Percentiles rank a stretch among this genome's conserved stretches.
Evolutionary conservation across 2,329 filamentous ascomycete genomes (phyloP).

Genomic region (Colletotrichum kahawae): DNA sequence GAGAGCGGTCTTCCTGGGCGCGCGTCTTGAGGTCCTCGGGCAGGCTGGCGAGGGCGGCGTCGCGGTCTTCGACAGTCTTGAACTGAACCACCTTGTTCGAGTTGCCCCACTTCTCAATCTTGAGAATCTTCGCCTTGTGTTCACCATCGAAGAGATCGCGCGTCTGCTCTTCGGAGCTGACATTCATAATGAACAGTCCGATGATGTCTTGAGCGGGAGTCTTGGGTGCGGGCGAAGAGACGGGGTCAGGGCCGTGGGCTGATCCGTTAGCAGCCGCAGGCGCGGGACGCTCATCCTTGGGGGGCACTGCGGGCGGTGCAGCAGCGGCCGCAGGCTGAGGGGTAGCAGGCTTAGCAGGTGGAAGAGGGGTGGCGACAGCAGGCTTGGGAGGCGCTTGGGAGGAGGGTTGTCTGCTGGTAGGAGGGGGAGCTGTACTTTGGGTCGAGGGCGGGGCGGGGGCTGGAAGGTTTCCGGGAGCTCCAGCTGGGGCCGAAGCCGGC

Average conservation of each 20-base stretch:
- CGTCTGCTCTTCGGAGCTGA: conserved; percentile 82
- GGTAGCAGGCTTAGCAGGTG: conserved; percentile 46
- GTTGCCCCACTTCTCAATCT: conserved; percentile 78
- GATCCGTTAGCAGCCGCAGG: conserved; percentile 57
- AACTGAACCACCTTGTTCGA: conserved; percentile 89
- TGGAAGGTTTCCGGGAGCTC: conserved; percentile 36
- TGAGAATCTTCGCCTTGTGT: conserved; percentile 80
- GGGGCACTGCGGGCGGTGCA: conserved; percentile 52
- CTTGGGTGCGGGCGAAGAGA: conserved; percentile 65
- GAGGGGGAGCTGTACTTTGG: conserved; percentile 37
- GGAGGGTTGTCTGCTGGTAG: conserved; percentile 38
- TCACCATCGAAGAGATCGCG: conserved; percentile 83
- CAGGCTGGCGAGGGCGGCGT: conserved; percentile 76
- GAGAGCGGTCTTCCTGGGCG: conserved; percentile 73
- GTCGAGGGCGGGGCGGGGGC: conserved; percentile 41
- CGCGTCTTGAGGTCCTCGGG: conserved; percentile 78
- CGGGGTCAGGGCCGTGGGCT: conserved; percentile 54
- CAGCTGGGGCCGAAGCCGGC: conserved; percentile 36
- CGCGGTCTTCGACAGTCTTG: conserved; percentile 78
- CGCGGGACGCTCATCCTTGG: conserved; percentile 59
- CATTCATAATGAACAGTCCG: conserved; percentile 89
- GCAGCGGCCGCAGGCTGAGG: conserved; percentile 54
- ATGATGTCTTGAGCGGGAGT: conserved; percentile 70
- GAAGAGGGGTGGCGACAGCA: conserved; percentile 38
- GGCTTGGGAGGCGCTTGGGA: conserved; percentile 47